Evolutionary conservation across 169 alveolate species (phyloP).

Genomic region (Plasmodium gonderi): DNA sequence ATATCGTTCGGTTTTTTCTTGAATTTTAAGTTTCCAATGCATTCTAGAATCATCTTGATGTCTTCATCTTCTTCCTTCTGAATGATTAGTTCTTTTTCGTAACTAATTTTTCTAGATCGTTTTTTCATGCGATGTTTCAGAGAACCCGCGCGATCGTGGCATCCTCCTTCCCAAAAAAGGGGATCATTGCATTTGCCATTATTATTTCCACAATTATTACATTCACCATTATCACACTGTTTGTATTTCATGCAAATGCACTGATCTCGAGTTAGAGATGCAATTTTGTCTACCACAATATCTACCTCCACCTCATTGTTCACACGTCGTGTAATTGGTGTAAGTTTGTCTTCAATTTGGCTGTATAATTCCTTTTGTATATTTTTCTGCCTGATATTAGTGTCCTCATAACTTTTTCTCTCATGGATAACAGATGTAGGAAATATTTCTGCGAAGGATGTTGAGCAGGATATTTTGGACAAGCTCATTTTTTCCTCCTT

Average conservation of each 20-base stretch:
- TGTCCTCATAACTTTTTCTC: not conserved
- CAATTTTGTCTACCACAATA: not conserved
- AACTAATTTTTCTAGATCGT: not conserved
- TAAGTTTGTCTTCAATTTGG: not conserved
- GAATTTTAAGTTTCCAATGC: conserved; percentile 68
- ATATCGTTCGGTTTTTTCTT: not conserved
- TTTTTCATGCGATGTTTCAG: too few relatives aligned
- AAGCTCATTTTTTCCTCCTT: not conserved
- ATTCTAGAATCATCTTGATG: conserved; percentile 59
- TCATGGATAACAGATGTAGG: not conserved
- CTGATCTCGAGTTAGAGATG: not conserved
- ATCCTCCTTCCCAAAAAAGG: too few relatives aligned
- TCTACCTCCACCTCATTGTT: not conserved
- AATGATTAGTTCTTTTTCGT: conserved; percentile 36
- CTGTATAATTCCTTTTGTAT: not conserved
- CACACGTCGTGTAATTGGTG: not conserved
- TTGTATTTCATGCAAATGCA: too few relatives aligned
- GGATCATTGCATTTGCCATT: too few relatives aligned
- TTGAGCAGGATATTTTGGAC: not conserved
- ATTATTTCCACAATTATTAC: too few relatives aligned
- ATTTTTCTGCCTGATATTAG: not conserved
- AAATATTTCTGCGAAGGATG: not conserved
- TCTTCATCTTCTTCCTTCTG: conserved; percentile 66
- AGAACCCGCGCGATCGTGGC: too few relatives aligned
- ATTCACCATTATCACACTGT: too few relatives aligned